Evolutionary conservation across 441 rosid species (phyloP), one percentile per base, ranked within the genome.

Genomic region (Brassica balearica): DNA sequence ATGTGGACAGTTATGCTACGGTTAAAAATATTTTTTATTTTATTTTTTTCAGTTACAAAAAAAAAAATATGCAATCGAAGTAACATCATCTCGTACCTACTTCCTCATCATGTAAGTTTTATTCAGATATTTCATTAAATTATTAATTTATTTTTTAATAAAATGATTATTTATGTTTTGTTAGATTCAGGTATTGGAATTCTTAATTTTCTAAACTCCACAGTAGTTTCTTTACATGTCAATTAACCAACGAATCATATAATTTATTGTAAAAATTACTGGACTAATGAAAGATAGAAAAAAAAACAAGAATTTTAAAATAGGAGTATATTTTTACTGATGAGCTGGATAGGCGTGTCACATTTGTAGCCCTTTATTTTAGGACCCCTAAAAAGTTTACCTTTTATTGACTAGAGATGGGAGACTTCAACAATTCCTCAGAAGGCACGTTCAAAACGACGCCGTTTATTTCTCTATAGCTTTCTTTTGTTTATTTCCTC

Each of bases 381-480:
- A 71, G 59, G 69, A 48, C 60, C 73, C 83, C 7, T 59, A 65
- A 7, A 19, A 70, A 71, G 60, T 36, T 80, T 59, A 29, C 56
- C 70, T 69, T 61, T 63, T 65, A 56, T 17, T 65, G 72, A 80
- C 82, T 41, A 63, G 64, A 9, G 59, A 14, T 53, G 68, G 53
- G 68, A 71, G 77, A 78, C 77, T 15, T 69, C 68, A 58, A 75
- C 83, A 80, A 46, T 27, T 32, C 43, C n/a, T 55, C 17, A 41
- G 9, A 34, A 32, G 41, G 41, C 27, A 41, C 32, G 5, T 8
- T 27, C 4, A 0, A 65, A 75, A 76, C 74, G 83, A 3, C 5
- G 43, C 0, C 83, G 80, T 76, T 71, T 41, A 4, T 3, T n/a
- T 4, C 5, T 22, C 19, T 27, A 1, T 5, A 48, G 15, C 56